Evolutionary conservation across 306 rosid genomes (phyloP), one percentile per base, ranked within the genome.

Genomic region (Gynostemma pentaphyllum): DNA sequence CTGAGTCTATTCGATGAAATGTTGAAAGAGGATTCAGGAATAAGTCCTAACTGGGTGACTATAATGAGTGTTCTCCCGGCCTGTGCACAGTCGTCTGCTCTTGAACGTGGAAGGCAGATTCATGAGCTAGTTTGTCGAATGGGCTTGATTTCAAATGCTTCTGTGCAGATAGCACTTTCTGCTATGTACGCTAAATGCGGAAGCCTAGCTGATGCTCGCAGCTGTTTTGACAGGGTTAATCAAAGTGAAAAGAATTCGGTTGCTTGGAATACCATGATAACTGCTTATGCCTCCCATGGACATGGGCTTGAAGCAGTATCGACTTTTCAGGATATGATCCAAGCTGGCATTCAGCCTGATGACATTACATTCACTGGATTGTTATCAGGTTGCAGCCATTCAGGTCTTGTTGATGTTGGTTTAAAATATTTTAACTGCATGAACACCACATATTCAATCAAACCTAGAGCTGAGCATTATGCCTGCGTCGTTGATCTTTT

Each of bases 151-250:
- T 34, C 74, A 39, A 72, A 71, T 9, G 67, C 73, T 23, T 50
- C 68, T 39, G 74, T 88, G 26, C 76, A 82, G 32, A 91, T 85
- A 71, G 96, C 96, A 23, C 64, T 91, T 61, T 64, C 84, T 70
- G 95, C 88, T 76, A 83, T 91, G 95, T 88, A 88, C 67, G 79
- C 84, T 0, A 88, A 88, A 74, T 86, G 95, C 21, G 96, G 95
- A 19, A 76, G 95, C 47, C 66, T 91, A 83, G 78, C 59, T 68
- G 76, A 48, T 91, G 96, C 56, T 22, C 73, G 79, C 45, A 70
- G 21, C 64, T 92, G 84, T 88, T 86, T 70, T 46, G 75, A 68
- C 70, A 67, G 63, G 21, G 32, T 60, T 22, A 60, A 23, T 60
- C 64, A 80, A 82, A 44, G 60, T 7, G 69, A 69, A 46, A 82